phyloP scores from a whole-genome alignment of 2,329 filamentous ascomycete genomes.

The Fusarium sp. region DNA sequence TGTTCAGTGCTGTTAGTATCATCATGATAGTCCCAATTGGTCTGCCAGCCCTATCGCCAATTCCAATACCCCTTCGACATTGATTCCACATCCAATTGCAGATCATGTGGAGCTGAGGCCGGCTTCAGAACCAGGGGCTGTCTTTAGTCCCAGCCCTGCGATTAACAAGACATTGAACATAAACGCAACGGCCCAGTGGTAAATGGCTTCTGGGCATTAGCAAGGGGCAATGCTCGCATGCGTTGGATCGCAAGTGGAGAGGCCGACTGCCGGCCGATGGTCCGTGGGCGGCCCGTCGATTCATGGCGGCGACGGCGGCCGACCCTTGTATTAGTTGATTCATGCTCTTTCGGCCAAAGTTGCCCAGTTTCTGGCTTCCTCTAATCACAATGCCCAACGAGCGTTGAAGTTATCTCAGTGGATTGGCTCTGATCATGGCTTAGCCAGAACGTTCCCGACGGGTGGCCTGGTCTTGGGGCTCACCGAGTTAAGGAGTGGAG shows the following conservation, averaged over 20 bases:
- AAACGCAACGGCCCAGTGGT: not conserved
- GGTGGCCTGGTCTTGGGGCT: not conserved
- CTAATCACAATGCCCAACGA: no score
- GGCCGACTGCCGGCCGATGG: not conserved
- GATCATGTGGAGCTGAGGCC: not conserved
- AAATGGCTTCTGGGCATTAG: not conserved
- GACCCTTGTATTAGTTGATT: not conserved
- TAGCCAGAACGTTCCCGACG: not conserved
- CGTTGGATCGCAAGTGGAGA: not conserved
- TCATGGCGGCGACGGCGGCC: not conserved
- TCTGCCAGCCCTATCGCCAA: not conserved
- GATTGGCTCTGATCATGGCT: not conserved
- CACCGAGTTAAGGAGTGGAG: not conserved
- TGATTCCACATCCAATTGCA: not conserved
- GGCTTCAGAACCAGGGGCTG: not conserved
- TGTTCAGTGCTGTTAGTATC: not conserved
- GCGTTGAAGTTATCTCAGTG: no score
- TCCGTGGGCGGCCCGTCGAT: not conserved
- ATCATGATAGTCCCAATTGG: not conserved
- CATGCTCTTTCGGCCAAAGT: not conserved
- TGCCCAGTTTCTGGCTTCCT: not conserved
- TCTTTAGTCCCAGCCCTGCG: not conserved
- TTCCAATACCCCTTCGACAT: not conserved
- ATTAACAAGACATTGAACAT: not conserved
- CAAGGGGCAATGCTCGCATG: not conserved